Percentiles rank a stretch among this genome's conserved stretches.
These are phyloP conservation scores for Camellia granthamiana DNA, from an alignment of 148 eudicot genomes.

Conservation along the genomic window DNA sequence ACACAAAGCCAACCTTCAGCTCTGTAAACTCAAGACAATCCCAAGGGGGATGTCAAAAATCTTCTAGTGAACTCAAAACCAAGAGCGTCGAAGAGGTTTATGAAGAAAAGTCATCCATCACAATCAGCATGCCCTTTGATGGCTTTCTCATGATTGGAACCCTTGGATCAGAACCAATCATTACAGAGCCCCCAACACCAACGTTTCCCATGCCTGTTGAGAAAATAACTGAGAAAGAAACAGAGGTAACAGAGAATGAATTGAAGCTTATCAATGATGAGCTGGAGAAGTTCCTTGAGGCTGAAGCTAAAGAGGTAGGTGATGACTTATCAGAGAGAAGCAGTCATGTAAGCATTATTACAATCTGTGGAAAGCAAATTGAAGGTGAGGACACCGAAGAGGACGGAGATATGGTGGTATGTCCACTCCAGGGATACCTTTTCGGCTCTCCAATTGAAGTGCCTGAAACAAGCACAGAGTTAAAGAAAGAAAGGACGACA, in stretches of 20 bases:
- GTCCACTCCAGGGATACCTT: slow-evolving; percentile 69
- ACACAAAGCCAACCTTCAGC: slow-evolving; percentile 28
- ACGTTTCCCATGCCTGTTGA: slow-evolving; percentile 39
- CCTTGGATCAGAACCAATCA: slow-evolving; percentile 47
- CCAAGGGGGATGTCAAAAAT: slow-evolving; percentile 21
- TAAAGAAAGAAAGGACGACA: slow-evolving; percentile 34
- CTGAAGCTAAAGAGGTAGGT: slow-evolving; percentile 33
- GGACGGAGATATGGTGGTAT: slow-evolving; percentile 20
- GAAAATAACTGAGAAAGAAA: slow-evolving; percentile 30
- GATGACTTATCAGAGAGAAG: slow-evolving; percentile 42
- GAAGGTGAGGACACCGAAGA: slow-evolving; percentile 34
- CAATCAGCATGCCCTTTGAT: slow-evolving; percentile 32
- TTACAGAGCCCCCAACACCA: slow-evolving; percentile 60
- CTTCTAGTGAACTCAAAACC: slow-evolving; percentile 17
- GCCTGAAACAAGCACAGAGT: slow-evolving; percentile 23
- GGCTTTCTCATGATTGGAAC: slow-evolving; percentile 81
- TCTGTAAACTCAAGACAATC: slow-evolving; percentile 24
- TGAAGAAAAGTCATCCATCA: slow-evolving; percentile 27
- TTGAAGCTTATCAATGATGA: slow-evolving; percentile 55
- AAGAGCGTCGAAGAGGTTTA: slow-evolving; percentile 16
- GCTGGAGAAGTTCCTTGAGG: slow-evolving; percentile 57
- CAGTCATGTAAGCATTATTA: slow-evolving; percentile 45
- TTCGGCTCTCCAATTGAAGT: slow-evolving; percentile 45
- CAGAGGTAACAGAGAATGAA: slow-evolving; percentile 43
- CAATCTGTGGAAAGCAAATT: slow-evolving; percentile 32